Conservation (phyloP, 148 eudicot species). For the Fallopia convolvulus region DNA sequence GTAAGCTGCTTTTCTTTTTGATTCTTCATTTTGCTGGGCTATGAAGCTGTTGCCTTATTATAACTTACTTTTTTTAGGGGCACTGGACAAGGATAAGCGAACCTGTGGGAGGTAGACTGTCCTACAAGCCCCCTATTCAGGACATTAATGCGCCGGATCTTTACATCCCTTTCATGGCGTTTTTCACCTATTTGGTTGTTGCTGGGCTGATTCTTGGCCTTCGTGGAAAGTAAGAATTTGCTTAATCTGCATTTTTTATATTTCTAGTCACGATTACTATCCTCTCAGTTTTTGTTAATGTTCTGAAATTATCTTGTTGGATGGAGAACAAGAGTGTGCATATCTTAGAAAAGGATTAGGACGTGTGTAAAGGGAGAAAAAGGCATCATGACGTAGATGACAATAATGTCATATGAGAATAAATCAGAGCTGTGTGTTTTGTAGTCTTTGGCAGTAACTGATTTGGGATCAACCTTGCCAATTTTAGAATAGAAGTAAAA, state of each 20-base stretch:
- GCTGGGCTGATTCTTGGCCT: conserved; percentile 76
- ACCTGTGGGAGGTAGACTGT: conserved; percentile 93
- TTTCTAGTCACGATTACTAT: neutral
- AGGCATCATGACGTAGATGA: neutral
- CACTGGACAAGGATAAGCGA: conserved; percentile 98
- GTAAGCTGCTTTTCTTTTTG: conserved; percentile 33
- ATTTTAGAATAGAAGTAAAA: neutral
- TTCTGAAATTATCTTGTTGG: neutral
- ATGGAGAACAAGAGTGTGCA: neutral
- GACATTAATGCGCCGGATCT: conserved; percentile 95
- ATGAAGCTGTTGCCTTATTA: neutral
- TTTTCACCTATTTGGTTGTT: conserved; percentile 84
- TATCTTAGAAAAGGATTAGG: neutral
- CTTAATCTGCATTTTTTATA: neutral
- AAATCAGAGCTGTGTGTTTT: neutral
- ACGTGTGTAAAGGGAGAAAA: neutral
- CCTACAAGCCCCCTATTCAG: conserved; percentile 87
- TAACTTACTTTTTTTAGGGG: conserved; percentile 33
- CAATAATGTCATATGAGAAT: neutral
- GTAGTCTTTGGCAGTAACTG: neutral
- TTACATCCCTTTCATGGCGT: conserved; percentile 92
- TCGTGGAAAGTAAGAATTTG: conserved; percentile 68
- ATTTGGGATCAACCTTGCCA: neutral
- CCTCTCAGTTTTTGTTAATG: neutral
- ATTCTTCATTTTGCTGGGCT: neutral